phyloP scores from a whole-genome alignment of 2,329 filamentous ascomycete genomes.

The Aphanoascus verrucosus region DNA sequence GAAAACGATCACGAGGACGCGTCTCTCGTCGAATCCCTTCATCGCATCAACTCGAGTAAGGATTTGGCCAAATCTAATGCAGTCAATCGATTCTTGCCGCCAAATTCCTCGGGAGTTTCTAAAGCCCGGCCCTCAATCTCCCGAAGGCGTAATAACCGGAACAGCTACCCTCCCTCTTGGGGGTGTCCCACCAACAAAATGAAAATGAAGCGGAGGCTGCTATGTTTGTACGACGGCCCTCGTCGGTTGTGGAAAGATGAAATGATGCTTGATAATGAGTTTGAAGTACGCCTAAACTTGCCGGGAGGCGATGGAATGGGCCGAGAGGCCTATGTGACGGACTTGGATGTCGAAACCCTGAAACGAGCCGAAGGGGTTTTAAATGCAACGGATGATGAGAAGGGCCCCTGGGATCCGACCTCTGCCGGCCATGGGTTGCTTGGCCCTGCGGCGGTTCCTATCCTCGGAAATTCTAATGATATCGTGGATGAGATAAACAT shows the following conservation, averaged over 20 bases:
- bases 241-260: constrained; percentile 92
- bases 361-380: constrained; percentile 78
- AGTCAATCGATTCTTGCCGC: constrained; percentile 33
- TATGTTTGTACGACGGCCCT: constrained; percentile 82
- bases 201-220: constrained; percentile 95
- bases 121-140: constrained; percentile 52
- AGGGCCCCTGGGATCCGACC: constrained; percentile 56
- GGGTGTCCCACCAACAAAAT: constrained; percentile 85
- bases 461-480: constrained; percentile 14
- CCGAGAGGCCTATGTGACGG: constrained; percentile 71
- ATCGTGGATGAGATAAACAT: constrained; percentile 20
- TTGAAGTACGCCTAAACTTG: constrained; percentile 80
- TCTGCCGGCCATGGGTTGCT: constrained; percentile 11
- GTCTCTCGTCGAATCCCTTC: constrained; percentile 20
- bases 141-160: constrained; percentile 75
- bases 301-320: constrained; percentile 76
- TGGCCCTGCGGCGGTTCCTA: constrained; percentile 15
- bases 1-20: constrained; percentile 44
- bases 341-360: constrained; percentile 83
- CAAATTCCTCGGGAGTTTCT: constrained; percentile 67
- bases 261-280: constrained; percentile 94
- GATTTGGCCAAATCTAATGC: constrained; percentile 21
- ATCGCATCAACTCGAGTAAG: constrained; percentile 27
- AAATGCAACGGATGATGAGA: constrained; percentile 71
- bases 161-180: constrained; percentile 90